A percentile compares a stretch with the other conserved stretches of the same genome.
Evolutionary conservation across 164 flowering plant genomes (phyloP).

Genomic region (Warburgia ugandensis): DNA sequence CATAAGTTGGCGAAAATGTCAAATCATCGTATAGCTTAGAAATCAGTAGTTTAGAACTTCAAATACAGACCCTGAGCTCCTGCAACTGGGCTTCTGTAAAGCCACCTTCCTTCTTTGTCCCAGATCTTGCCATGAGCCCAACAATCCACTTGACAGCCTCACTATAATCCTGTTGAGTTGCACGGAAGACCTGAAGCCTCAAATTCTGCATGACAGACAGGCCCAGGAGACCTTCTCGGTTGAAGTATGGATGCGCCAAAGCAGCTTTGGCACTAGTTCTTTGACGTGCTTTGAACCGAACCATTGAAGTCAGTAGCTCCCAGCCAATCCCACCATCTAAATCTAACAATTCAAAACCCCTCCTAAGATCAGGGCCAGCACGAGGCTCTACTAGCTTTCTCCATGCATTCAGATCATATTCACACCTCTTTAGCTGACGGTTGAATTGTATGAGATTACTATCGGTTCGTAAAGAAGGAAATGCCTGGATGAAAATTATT

Average conservation of each 20-base stretch:
- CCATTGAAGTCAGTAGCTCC: slow-evolving; percentile 96
- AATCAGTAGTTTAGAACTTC: not conserved
- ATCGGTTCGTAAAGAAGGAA: slow-evolving; percentile 70
- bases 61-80: slow-evolving; percentile 59
- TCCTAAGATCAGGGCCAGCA: slow-evolving; percentile 67
- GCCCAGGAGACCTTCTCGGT: slow-evolving; percentile 67
- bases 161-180: slow-evolving; percentile 83
- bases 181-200: slow-evolving; percentile 64
- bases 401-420: slow-evolving; percentile 74
- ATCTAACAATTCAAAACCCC: slow-evolving; percentile 82
- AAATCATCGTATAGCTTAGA: too few species aligned
- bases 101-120: slow-evolving; percentile 82
- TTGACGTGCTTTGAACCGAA: slow-evolving; percentile 81
- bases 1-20: too few species aligned
- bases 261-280: slow-evolving; percentile 89
- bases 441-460: slow-evolving; percentile 85
- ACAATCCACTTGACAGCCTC: slow-evolving; percentile 80
- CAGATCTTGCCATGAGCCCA: slow-evolving; percentile 87
- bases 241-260: slow-evolving; percentile 89
- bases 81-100: slow-evolving; percentile 92
- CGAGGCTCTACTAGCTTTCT: slow-evolving; percentile 78
- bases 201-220: slow-evolving; percentile 82
- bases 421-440: slow-evolving; percentile 86
- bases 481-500: slow-evolving; percentile 41
- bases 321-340: slow-evolving; percentile 89